Evolutionary conservation across 1,284 basidiomycete species (phyloP), one percentile per base, ranked within the genome.

Genomic region (Cryptococcus sp.): DNA sequence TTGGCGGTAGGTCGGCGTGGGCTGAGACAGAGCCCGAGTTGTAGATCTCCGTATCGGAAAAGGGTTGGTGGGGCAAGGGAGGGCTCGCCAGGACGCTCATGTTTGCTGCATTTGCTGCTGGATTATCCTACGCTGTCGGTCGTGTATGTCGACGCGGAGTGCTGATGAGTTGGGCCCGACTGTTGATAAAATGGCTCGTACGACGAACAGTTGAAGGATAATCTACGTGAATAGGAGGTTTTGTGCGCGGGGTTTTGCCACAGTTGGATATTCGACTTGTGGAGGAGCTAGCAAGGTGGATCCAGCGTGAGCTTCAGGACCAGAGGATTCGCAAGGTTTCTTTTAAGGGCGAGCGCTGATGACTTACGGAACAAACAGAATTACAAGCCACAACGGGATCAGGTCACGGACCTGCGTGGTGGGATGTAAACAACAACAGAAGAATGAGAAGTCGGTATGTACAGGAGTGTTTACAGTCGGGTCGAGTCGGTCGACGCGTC

Each of bases 51-150:
- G 47, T 52, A 47, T 54, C 53, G 19, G 62, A 55, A 46, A 58
- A 58, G 1, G 58, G 50, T 49, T 51, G 55, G 49, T 50, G 58
- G 26, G 16, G 45, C 16, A 55, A 46, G 5, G 59, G 59, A 4
- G 62, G 45, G 38, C n/a, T n/a, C n/a, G 58, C 58, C 23, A 60
- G 34, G n/a, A 60, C 50, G 54, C 55, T 63, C 58, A 60, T 59
- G 11, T 29, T 50, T 38, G n/a, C 40, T 20, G 17, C 37, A 17
- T 19, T 38, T 44, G 7, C 25, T 20, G 23, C 25, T 20, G 37
- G 39, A 20, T 20, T 54, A 29, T 16, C 39, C 22, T 47, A 23
- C 29, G 23, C 16, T n/a, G n/a, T 46, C 5, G 7, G 39, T n/a
- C 17, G 15, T 10, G 40, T 29, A 46, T 34, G 22, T 41, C 40